phyloP scores from a whole-genome alignment of 2,329 filamentous ascomycete species.

The Aspergillus sp. region DNA sequence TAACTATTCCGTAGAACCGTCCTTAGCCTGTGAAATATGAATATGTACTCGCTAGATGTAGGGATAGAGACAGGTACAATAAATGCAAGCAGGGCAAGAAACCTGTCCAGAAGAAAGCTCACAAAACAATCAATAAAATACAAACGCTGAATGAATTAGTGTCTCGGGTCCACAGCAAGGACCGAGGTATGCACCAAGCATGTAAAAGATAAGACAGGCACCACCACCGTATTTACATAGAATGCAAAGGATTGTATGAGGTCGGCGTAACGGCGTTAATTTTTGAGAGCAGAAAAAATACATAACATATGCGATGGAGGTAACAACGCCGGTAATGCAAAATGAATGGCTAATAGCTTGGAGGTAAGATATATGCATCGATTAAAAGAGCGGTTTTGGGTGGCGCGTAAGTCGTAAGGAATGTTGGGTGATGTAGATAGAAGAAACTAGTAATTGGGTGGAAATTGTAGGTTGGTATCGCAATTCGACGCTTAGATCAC shows the following conservation, averaged over 20 bases:
- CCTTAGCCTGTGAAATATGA: background rate
- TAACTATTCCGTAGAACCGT: background rate
- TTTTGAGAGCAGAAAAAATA: background rate
- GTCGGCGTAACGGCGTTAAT: constrained; percentile 4
- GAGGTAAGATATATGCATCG: background rate
- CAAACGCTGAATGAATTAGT: background rate
- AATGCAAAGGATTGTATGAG: constrained; percentile 6
- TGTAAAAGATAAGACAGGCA: background rate
- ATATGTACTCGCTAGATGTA: constrained; percentile 10
- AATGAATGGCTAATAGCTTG: background rate
- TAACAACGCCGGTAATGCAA: constrained; percentile 12
- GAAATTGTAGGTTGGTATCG: background rate
- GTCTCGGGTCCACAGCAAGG: background rate
- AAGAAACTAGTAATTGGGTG: background rate
- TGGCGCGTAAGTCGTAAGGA: background rate
- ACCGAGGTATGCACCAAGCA: background rate
- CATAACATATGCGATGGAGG: background rate
- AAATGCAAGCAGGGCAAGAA: background rate
- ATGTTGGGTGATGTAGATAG: background rate
- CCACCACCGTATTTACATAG: background rate
- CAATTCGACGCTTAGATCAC: constrained; percentile 28
- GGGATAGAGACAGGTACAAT: background rate
- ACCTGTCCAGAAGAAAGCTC: background rate
- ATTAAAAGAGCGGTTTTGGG: background rate
- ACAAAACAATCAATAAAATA: no score